Evolutionary conservation across 345 rosid genomes (phyloP).

Genomic region (Syzygium jambos): DNA sequence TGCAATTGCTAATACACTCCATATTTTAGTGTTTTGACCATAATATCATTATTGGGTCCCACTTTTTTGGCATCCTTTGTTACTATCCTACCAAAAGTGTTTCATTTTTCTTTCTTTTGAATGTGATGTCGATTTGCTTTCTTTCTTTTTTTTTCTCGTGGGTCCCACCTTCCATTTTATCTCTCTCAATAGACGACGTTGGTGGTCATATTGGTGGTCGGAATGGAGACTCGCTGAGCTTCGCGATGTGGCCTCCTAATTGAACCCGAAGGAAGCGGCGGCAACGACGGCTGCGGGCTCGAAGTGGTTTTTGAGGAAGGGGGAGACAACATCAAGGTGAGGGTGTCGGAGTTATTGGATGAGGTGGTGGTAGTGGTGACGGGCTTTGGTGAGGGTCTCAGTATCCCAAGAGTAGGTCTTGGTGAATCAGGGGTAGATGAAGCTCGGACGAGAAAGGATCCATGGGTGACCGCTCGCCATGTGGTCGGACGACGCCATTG

Average conservation of each 20-base stretch:
- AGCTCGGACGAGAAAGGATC: slow-evolving; percentile 9
- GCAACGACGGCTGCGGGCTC: neutral
- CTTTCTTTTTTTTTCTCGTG: neutral
- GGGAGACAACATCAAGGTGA: neutral
- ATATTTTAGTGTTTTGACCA: no score
- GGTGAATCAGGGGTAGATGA: slow-evolving; percentile 28
- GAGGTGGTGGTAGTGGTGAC: no score
- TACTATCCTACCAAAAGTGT: no score
- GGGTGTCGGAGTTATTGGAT: no score
- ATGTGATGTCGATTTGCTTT: no score
- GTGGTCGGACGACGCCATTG: slow-evolving; percentile 2
- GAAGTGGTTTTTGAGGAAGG: neutral
- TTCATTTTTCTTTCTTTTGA: no score
- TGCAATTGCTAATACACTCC: no score
- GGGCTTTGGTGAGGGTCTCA: no score
- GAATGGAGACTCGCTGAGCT: accelerated
- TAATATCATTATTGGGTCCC: no score
- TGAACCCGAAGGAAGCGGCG: neutral
- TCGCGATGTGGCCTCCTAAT: neutral
- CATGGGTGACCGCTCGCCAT: slow-evolving; percentile 21
- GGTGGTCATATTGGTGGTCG: neutral
- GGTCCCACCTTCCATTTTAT: neutral
- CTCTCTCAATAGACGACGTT: neutral
- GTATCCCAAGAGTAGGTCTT: slow-evolving; percentile 15
- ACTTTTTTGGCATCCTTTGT: no score